phyloP scores from a whole-genome alignment of 2,329 filamentous ascomycete genomes.

The Hypoxylon sp. region DNA sequence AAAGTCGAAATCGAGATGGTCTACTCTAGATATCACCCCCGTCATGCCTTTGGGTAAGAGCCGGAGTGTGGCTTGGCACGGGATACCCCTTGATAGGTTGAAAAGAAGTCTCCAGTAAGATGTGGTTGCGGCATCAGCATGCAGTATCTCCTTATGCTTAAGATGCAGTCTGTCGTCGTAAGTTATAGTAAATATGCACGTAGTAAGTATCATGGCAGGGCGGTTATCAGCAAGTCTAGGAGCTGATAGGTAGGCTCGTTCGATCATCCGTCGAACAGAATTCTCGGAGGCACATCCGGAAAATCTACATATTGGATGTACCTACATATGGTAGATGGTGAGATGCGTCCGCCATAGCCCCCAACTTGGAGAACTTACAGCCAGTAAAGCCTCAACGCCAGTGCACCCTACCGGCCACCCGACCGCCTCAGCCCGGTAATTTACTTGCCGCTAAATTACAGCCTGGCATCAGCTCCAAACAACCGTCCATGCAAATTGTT shows the following conservation, averaged over 20 bases:
- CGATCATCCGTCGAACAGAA: slow-evolving; percentile 31
- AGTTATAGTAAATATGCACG: slow-evolving; percentile 31
- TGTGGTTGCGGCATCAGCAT: slow-evolving; percentile 19
- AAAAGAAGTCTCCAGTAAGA: slow-evolving; percentile 23
- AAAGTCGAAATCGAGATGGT: slow-evolving; percentile 13
- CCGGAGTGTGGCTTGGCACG: slow-evolving; percentile 30
- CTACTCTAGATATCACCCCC: slow-evolving; percentile 16
- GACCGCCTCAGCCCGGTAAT: slow-evolving; percentile 46
- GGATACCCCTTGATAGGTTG: slow-evolving; percentile 31
- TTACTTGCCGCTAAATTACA: slow-evolving; percentile 45
- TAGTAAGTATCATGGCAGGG: slow-evolving; percentile 37
- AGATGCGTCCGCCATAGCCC: slow-evolving; percentile 25
- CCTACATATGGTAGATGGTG: slow-evolving; percentile 18
- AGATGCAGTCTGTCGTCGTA: slow-evolving; percentile 38
- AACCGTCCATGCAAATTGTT: slow-evolving; percentile 42
- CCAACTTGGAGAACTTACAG: slow-evolving; percentile 36
- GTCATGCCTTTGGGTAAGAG: slow-evolving; percentile 22
- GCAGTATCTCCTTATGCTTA: slow-evolving; percentile 30
- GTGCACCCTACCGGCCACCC: slow-evolving; percentile 33
- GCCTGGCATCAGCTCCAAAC: slow-evolving; percentile 46
- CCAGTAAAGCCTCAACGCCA: slow-evolving; percentile 43
- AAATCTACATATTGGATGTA: slow-evolving; percentile 31
- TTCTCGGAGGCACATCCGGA: slow-evolving; percentile 40
- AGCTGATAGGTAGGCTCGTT: slow-evolving; percentile 38
- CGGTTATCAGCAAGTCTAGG: slow-evolving; percentile 22